Evolutionary conservation across 2,329 filamentous ascomycete genomes (phyloP).

Genomic region (Fusarium nygamai): DNA sequence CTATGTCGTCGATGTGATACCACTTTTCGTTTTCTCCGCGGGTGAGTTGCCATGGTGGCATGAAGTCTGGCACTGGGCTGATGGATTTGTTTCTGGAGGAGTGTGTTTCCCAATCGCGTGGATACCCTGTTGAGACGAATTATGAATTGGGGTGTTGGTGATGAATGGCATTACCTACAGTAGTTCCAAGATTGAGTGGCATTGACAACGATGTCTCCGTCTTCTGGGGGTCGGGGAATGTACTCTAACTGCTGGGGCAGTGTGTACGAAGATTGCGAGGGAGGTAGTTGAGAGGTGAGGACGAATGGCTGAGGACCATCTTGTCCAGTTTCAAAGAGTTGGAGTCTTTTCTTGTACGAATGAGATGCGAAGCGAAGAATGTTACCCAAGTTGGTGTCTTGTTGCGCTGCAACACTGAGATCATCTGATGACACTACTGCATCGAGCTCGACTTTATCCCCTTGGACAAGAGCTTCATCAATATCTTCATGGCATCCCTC

Average conservation of each 20-base stretch:
- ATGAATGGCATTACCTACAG: background rate
- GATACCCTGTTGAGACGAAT: background rate
- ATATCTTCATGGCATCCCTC: background rate
- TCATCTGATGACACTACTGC: background rate
- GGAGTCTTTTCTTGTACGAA: background rate
- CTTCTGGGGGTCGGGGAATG: background rate
- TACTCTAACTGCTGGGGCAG: background rate
- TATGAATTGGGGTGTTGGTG: background rate
- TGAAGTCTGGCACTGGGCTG: background rate
- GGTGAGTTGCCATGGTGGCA: background rate
- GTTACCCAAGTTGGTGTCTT: background rate
- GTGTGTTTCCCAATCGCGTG: background rate
- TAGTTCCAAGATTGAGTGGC: background rate
- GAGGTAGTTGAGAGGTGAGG: background rate
- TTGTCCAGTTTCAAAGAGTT: background rate
- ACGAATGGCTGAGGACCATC: background rate
- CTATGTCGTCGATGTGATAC: constrained; percentile 9
- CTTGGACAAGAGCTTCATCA: fast-evolving
- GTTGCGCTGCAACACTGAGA: background rate
- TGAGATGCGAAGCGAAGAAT: background rate
- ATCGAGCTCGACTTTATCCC: too few relatives aligned
- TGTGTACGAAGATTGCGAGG: background rate
- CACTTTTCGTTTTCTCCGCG: background rate
- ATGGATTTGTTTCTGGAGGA: background rate
- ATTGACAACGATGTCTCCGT: background rate